phyloP scores from a whole-genome alignment of 169 alveolate genomes.

The Cytauxzoon felis region DNA sequence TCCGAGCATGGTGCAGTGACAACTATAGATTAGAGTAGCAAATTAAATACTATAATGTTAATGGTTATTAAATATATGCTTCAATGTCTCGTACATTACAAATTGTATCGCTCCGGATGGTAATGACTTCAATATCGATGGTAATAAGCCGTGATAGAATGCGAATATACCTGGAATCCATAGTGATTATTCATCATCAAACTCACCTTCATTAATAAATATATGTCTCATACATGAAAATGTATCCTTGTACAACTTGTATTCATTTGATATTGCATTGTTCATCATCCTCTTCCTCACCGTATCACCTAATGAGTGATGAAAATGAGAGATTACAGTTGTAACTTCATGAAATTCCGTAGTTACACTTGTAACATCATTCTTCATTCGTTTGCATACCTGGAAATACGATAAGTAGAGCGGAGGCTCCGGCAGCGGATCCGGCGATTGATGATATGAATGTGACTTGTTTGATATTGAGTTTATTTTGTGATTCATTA shows the following conservation, averaged over 20 bases:
- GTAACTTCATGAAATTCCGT: conserved; percentile 41
- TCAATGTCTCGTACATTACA: conserved; percentile 75
- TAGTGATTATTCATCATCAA: not conserved
- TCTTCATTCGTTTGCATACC: conserved; percentile 13
- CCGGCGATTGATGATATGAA: conserved; percentile 58
- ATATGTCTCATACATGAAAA: conserved; percentile 68
- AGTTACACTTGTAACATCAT: not conserved
- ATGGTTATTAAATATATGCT: conserved; percentile 57
- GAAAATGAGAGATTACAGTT: conserved; percentile 58
- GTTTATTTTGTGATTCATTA: conserved; percentile 10
- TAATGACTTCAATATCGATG: conserved; percentile 76
- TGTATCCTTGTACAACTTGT: conserved; percentile 69
- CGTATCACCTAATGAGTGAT: conserved; percentile 76
- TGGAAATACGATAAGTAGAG: conserved; percentile 59
- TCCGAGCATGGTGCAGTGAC: not conserved
- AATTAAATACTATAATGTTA: not conserved
- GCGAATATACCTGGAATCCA: conserved; percentile 69
- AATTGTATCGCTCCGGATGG: conserved; percentile 87
- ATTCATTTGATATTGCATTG: conserved; percentile 79
- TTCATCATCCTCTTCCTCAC: conserved; percentile 83
- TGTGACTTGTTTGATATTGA: conserved; percentile 53
- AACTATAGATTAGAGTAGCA: not conserved
- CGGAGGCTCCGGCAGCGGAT: conserved; percentile 63
- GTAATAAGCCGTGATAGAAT: conserved; percentile 78
- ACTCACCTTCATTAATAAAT: conserved; percentile 63